Percentiles rank a stretch among this genome's conserved stretches.
These are phyloP conservation scores for Selaginella tamariscina DNA, from an alignment of 75 land plant genomes.

Conservation along the genomic window DNA sequence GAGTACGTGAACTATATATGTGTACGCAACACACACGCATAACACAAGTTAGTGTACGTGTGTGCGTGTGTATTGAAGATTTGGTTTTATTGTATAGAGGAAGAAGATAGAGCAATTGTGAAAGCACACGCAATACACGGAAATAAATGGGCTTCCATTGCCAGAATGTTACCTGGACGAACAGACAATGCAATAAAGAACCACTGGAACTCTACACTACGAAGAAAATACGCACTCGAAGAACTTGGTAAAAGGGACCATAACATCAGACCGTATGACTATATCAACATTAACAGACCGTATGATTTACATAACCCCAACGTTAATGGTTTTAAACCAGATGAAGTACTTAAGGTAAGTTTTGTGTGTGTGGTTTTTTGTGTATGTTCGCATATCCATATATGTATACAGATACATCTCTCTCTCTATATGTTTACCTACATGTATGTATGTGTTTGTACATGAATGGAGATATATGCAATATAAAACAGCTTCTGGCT, in stretches of 20 bases:
- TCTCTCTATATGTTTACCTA: too few relatives aligned
- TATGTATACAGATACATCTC: slow-evolving; percentile 25
- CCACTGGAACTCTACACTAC: slow-evolving; percentile 82
- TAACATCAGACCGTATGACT: slow-evolving; percentile 22
- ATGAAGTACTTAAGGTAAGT: background rate
- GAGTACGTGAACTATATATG: too few relatives aligned
- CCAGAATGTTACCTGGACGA: slow-evolving; percentile 71
- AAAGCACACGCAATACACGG: slow-evolving; percentile 86
- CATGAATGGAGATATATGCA: too few relatives aligned
- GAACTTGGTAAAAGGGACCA: slow-evolving; percentile 15
- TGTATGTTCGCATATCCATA: slow-evolving; percentile 30
- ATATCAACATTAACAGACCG: background rate
- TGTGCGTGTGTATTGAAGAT: too few relatives aligned
- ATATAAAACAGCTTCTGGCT: too few relatives aligned
- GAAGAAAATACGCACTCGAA: slow-evolving; percentile 34
- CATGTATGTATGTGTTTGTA: too few relatives aligned
- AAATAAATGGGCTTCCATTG: slow-evolving; percentile 87
- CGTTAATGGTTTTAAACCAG: background rate
- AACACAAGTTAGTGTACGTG: too few relatives aligned
- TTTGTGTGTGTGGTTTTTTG: too few relatives aligned
- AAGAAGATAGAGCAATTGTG: slow-evolving; percentile 71
- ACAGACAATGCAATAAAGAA: slow-evolving; percentile 96
- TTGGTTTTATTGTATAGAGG: too few relatives aligned
- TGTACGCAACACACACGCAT: too few relatives aligned
- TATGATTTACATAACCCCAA: background rate